phyloP scores from a whole-genome alignment of 129 eudicot genomes.

The Daucus carota region DH1_v3.0 NC_030386.2:39662501-39663000 shows the following conservation, averaged over 20 bases:
- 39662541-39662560: neutral
- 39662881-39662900: constrained; percentile 90
- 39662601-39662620: neutral
- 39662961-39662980: constrained; percentile 72
- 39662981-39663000: constrained; percentile 30
- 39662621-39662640: neutral
- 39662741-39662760: constrained; percentile 98
- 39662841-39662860: neutral
- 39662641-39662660: neutral
- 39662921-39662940: constrained; percentile 89
- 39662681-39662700: constrained; percentile 72
- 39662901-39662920: constrained; percentile 95
- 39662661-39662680: neutral
- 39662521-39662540: neutral
- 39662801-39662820: neutral
- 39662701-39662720: constrained; percentile 75
- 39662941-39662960: constrained; percentile 98
- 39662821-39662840: neutral
- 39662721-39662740: constrained; percentile 99
- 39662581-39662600: neutral
- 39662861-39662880: constrained; percentile 70
- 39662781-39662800: constrained; percentile 6
- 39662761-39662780: constrained; percentile 89
- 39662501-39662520: neutral
- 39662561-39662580: neutral